Evolutionary conservation across 2,329 filamentous ascomycete genomes (phyloP), one percentile per base, ranked within the genome.

Genomic region (Onygenales sp.): DNA sequence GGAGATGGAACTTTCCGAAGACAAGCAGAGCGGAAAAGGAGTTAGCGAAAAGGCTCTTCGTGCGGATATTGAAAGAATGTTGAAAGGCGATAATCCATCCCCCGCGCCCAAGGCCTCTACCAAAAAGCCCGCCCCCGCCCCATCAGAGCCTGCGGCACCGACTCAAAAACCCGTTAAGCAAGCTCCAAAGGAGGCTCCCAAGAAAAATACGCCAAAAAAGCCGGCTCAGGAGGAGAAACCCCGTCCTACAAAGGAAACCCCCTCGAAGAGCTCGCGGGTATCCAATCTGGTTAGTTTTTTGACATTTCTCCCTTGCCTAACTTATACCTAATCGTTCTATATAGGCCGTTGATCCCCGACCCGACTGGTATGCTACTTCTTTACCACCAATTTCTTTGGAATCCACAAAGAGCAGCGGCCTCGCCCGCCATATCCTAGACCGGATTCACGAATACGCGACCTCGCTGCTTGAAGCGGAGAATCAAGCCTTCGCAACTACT

Each of bases 391-490:
- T 85, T 38, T 69, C 77, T 39, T 62, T 60, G 6, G 64, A 73
- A 50, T 70, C 78, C 31, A 72, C 74, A 59, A 67, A 75, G 45
- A 69, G 72, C 51, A 69, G 71, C 39, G 65, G 69, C 31, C 71
- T 78, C 38, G 74, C 80, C 45, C 75, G 74, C 43, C 71, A 76
- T 55, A 64, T 81, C 17, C 69, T 84, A 55, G 77, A 83, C 44
- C 78, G 77, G 46, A 66, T 85, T n/a, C 74, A 71, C 51, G 73
- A 82, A 11, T 83, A 95, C 68, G 90, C 89, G 3, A 81, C 82
- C 57, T 76, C 79, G 8, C 76, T 97, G 6, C 75, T 97, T 17
- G 84, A 94, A 52, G 77, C 82, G 31, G 93, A 98, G 66, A 86
- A 86, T 57, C 78, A 81, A 42, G 76, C 81, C 46, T 98, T 96